Evolutionary conservation across 2,329 filamentous ascomycete genomes (phyloP), one percentile per base, ranked within the genome.

Genomic region (Beauveria brongniartii): DNA sequence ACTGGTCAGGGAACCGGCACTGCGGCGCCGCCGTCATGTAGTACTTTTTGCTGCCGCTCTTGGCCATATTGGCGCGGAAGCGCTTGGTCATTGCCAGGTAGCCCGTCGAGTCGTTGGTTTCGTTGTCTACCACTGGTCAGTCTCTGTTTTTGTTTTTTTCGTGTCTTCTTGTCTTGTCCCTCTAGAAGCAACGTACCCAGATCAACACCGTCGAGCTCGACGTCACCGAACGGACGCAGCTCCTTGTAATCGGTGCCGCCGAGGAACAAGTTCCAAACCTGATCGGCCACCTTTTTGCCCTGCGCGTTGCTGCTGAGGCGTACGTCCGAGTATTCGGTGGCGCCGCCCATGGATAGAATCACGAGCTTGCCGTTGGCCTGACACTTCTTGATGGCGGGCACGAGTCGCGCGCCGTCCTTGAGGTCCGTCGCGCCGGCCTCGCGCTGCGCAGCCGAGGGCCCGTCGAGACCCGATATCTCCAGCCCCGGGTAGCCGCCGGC

Each of bases 141-240:
- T 40, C 10, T 47, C 34, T 37, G 14, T 18, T 22, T 26, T 16
- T 24, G 24, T 24, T 3, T 12, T 41, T 7, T 12, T 22, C 8
- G 34, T 18, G 10, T 37, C n/a, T 7, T 34, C 20, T 37, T 37
- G 8, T 16, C 26, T 18, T 46, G 16, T 24, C 37, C 3, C 12
- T 44, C 8, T 28, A 9, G 7, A 9, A 28, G 7, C 9, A 26
- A 40, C 53, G 10, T 62, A 65, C 65, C 65, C 63, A 91, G 82
- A 71, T 91, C 88, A 71, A 91, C 89, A 4, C 88, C 88, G 69
- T 91, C 87, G 47, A 91, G 74, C n/a, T 82, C 77, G 12, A 84
- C 82, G 22, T 74, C 71, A 55, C 85, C 86, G 69, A 91, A 91
- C 1, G 88, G 88, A 22, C 88, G 82, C 60, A 82, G 78, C 5